Conservation (phyloP, 179 eudicot species). For the Nepenthes alata region DNA sequence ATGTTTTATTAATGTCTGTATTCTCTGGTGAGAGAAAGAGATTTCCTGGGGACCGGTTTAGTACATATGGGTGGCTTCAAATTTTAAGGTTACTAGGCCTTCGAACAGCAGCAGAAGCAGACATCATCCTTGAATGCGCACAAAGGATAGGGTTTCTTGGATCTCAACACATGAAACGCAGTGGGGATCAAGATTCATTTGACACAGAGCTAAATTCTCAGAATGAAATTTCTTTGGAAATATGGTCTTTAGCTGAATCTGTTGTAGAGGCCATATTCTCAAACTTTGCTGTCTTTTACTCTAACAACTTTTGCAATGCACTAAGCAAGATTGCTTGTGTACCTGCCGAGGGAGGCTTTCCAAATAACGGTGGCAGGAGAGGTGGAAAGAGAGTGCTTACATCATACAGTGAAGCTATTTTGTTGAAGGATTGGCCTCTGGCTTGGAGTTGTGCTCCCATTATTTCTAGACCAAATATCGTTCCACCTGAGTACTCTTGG, state of each 20-base stretch:
- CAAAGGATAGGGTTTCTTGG: slow-evolving; percentile 84
- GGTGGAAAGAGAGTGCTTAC: slow-evolving; percentile 85
- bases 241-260: slow-evolving; percentile 82
- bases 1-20: slow-evolving; percentile 61
- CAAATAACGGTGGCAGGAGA: slow-evolving; percentile 70
- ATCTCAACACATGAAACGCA: slow-evolving; percentile 37
- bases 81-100: slow-evolving; percentile 78
- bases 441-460: slow-evolving; percentile 97
- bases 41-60: slow-evolving; percentile 94
- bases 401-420: slow-evolving; percentile 71
- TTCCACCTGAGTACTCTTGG: slow-evolving; percentile 97
- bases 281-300: slow-evolving; percentile 83
- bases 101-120: slow-evolving; percentile 60
- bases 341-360: slow-evolving; percentile 92
- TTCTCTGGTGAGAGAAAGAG: slow-evolving; percentile 74
- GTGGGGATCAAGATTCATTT: slow-evolving; percentile 38
- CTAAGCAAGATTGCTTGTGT: slow-evolving; percentile 85
- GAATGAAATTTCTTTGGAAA: slow-evolving; percentile 58
- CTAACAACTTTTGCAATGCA: slow-evolving; percentile 70
- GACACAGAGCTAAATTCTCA: slow-evolving; percentile 39
- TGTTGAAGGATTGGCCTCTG: slow-evolving; percentile 93
- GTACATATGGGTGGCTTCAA: slow-evolving; percentile 74
- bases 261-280: slow-evolving; percentile 70
- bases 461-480: slow-evolving; percentile 56
- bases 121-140: slow-evolving; percentile 89